These are phyloP conservation scores for Pyronema domesticum DNA, from an alignment of 495 filamentous ascomycete genomes.

Conservation along the genomic window DNA sequence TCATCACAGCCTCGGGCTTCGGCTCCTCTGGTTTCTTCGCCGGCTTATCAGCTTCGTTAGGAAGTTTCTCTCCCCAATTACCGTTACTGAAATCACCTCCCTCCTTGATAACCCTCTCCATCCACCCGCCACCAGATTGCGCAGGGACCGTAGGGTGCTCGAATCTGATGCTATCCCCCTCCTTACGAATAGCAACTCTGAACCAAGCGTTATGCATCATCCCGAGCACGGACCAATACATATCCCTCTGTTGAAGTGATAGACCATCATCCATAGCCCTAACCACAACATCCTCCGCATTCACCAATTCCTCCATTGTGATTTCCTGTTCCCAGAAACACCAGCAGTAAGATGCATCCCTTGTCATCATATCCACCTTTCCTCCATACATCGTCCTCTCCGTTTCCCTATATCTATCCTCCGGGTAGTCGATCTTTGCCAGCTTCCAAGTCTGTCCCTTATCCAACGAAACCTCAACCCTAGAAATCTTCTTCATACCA, in stretches of 20 bases:
- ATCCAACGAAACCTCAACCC: conserved; percentile 73
- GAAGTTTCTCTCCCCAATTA: conserved; percentile 64
- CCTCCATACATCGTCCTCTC: conserved; percentile 58
- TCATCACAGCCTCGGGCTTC: conserved; percentile 53
- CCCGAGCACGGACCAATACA: conserved; percentile 92
- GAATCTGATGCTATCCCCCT: conserved; percentile 41
- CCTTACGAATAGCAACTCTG: conserved; percentile 58
- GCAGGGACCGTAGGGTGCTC: conserved; percentile 84
- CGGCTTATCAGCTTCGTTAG: conserved; percentile 37
- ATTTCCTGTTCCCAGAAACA: conserved; percentile 81
- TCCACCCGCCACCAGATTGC: conserved; percentile 66
- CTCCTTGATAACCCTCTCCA: conserved; percentile 80
- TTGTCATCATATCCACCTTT: conserved; percentile 60
- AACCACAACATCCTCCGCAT: conserved; percentile 58
- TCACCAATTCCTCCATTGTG: conserved; percentile 40
- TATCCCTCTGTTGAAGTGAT: conserved; percentile 74
- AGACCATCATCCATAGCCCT: conserved; percentile 86
- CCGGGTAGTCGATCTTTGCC: conserved; percentile 66
- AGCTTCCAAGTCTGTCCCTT: conserved; percentile 65
- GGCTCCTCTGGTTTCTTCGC: conserved; percentile 26
- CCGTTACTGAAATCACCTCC: conserved; percentile 70
- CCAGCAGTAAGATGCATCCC: conserved; percentile 80
- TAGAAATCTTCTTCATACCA: conserved; percentile 67
- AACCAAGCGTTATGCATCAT: conserved; percentile 99
- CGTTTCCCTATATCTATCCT: conserved; percentile 66